Base-by-base conservation (phyloP, 768 basidiomycete species). In the Boletus eberwhitei region DNA sequence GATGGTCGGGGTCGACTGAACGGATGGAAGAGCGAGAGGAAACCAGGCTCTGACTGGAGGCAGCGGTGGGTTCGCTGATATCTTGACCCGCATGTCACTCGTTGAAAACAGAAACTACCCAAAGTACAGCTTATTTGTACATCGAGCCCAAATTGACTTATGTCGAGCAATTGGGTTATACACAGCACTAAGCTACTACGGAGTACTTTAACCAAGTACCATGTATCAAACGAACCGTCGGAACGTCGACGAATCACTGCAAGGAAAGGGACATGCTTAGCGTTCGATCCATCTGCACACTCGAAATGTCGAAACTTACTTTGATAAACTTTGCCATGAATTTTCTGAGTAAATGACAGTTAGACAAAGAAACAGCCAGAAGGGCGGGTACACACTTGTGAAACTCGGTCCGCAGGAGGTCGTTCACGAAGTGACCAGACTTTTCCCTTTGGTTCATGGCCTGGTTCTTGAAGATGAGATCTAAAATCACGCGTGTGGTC, bases 381-480 rank as follows among this genome's bases (percentile, higher is more conserved):
- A 24, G n/a, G 48, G 21, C 21, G 35, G 37, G 50, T 1, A 81
- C 88, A 54, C 55, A 92, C 90, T 86, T 91, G 76, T 95, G 93
- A 69, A 95, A 96, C 66, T 94, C 90, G 48, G 93, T 95, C 68
- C 96, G 81, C 56, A 98, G 73, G 47, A 98, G 77, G 72, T 98
- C 97, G 67, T 99, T 98, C 58, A 98, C 93, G 66, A 98, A 98
- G 53, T 89, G 86, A 13, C 87, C 86, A 3, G 77, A 72, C 67
- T 85, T 86, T 50, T 85, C 80, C 34, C 75, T 79, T 44, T 78
- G 69, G 32, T 79, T 82, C 73, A 86, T 85, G 0, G 97, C 92
- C 72, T 99, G 97, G 70, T 98, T 98, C 77, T 98, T 98, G 84
- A 98, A 98, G 65, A 98, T 94, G 50, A 97, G 77, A 71, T 99